Evolutionary conservation across 1,284 basidiomycete genomes (phyloP), one percentile per base, ranked within the genome.

Genomic region (Tetrapyrgos nigripes): DNA sequence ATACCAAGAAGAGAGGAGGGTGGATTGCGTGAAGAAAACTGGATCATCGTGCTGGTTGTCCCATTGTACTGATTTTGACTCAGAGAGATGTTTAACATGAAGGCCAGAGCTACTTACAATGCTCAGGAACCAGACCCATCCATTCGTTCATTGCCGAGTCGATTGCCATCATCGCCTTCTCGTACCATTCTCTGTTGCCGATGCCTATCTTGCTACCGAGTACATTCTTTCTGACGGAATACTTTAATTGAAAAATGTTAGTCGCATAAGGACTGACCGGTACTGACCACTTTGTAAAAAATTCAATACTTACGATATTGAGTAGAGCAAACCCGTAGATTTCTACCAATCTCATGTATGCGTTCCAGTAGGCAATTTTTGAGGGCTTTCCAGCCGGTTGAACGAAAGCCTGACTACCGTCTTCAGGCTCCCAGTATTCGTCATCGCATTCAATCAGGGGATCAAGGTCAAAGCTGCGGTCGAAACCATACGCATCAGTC

Each of bases 391-490:
- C 76, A 0, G 75, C 65, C 2, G 87, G 86, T 64, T 82, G 80
- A 59, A 73, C 72, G 66, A 81, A 82, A 1, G 72, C 73, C 17
- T 73, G 66, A 5, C 79, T 73, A 4, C 76, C 76, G 40, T 81
- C 75, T 2, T 76, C 71, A 55, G 72, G 65, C 48, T 71, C 76
- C 86, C 86, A 88, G 62, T 83, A 86, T 62, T 88, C 86, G 70
- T 91, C 89, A 55, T 88, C 85, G 40, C 87, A 83, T 35, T 82
- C 81, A 3, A 82, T 69, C 0, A 87, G 87, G 33, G 83, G 75
- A 50, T 86, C 85, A 11, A 86, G 76, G 64, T 90, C 88, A 65
- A 87, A 84, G 64, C 83, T 83, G 55, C 3, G 10, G 28, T 14
- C 46, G 27, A 46, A 27, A 33, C 31, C 26, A 53, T 11, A 5